Conservation (phyloP, 2,329 filamentous ascomycete species). For the Claviceps sp. region DNA sequence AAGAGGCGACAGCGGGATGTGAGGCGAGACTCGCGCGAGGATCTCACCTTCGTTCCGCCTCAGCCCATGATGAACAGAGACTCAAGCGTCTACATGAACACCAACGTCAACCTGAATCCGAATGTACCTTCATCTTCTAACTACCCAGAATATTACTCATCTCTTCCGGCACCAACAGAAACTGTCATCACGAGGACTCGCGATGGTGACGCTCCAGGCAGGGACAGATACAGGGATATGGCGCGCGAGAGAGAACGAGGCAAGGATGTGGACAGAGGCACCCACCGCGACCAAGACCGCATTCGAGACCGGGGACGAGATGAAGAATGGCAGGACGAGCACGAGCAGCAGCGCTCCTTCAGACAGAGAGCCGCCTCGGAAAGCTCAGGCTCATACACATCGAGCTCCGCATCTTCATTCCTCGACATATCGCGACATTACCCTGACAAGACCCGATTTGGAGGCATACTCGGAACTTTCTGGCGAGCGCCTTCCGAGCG, state of each 20-base stretch:
- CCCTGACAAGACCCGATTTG: conserved; percentile 30
- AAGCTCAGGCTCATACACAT: conserved; percentile 24
- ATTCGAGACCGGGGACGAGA: neutral
- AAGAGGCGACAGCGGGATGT: conserved; percentile 31
- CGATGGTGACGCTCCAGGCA: neutral
- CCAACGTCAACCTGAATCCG: conserved; percentile 3
- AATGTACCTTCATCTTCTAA: neutral
- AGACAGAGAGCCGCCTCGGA: conserved; percentile 15
- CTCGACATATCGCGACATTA: conserved; percentile 51
- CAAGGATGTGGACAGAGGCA: neutral
- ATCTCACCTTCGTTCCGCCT: conserved; percentile 11
- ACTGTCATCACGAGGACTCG: conserved; percentile 4
- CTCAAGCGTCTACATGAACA: conserved; percentile 5
- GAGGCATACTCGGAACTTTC: conserved; percentile 48
- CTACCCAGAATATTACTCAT: conserved; percentile 3
- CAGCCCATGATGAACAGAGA: conserved; percentile 7
- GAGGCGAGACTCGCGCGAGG: conserved; percentile 20
- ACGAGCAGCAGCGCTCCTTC: conserved; percentile 6
- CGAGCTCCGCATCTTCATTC: conserved; percentile 43
- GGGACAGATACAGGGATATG: conserved; percentile 1
- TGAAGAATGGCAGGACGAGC: conserved; percentile 4
- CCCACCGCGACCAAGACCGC: neutral
- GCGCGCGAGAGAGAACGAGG: neutral
- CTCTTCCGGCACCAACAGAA: conserved; percentile 5
- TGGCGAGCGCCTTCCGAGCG: conserved; percentile 49